These are phyloP conservation scores for Solanum ossicruentum DNA, from an alignment of 257 asterid genomes.

Conservation along the genomic window DNA sequence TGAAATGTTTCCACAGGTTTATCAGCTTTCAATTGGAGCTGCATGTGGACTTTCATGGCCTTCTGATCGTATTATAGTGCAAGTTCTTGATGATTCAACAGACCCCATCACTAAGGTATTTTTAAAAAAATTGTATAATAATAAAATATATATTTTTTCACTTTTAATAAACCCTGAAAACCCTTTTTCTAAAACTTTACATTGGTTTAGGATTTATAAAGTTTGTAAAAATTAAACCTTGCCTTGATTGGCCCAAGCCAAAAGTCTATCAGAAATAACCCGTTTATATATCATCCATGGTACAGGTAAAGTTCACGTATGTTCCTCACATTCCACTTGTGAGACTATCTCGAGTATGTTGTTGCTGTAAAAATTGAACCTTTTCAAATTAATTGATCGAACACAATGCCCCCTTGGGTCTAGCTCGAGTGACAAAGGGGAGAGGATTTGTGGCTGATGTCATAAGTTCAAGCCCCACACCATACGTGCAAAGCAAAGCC, in stretches of 20 bases:
- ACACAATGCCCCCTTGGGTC: not conserved
- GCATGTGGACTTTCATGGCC: conserved; percentile 98
- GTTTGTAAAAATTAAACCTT: not conserved
- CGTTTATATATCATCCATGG: fast-evolving
- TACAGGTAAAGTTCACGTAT: not conserved
- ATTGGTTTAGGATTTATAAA: not conserved
- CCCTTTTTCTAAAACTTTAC: not conserved
- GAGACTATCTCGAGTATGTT: not conserved
- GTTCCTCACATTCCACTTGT: not conserved
- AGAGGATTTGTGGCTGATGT: too few species aligned
- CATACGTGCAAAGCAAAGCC: too few species aligned
- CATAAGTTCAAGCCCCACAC: too few species aligned
- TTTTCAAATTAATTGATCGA: not conserved
- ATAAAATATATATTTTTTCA: not conserved
- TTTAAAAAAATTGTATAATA: not conserved
- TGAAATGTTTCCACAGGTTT: conserved; percentile 41
- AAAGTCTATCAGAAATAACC: fast-evolving
- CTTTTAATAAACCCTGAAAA: not conserved
- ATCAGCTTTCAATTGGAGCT: conserved; percentile 91
- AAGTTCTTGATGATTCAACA: conserved; percentile 92
- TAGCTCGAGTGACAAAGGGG: too few species aligned
- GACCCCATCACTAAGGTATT: conserved; percentile 58
- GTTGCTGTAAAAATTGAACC: not conserved
- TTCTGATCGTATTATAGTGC: conserved; percentile 67
- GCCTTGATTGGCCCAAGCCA: not conserved